Conservation (phyloP, 768 basidiomycete species). For the Gyrodon lividus region DNA sequence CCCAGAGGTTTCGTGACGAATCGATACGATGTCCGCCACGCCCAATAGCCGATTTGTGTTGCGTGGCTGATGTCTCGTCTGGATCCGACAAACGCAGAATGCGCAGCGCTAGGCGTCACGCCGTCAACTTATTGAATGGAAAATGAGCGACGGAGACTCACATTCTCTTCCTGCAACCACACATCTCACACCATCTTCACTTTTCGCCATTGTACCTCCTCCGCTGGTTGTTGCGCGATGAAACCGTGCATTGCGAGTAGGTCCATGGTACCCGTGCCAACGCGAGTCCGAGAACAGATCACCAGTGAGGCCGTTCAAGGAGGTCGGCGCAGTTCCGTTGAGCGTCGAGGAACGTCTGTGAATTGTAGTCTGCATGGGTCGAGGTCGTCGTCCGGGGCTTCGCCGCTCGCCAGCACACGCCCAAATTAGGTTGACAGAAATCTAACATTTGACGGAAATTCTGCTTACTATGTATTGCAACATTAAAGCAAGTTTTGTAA, state of each 20-base stretch:
- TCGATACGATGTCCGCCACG: constrained; percentile 68
- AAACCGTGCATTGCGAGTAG: constrained; percentile 55
- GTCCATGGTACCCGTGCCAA: constrained; percentile 43
- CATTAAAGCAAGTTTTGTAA: no score
- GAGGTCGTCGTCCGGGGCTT: no score
- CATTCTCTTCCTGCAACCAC: constrained; percentile 81
- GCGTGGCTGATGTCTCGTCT: constrained; percentile 36
- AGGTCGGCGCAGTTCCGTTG: constrained; percentile 3
- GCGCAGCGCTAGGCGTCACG: constrained; percentile 47
- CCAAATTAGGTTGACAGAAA: no score
- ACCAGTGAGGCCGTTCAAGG: constrained; percentile 8
- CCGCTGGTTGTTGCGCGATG: constrained; percentile 59
- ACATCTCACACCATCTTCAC: constrained; percentile 63
- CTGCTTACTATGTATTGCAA: no score
- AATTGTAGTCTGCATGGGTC: constrained; percentile 26
- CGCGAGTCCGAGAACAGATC: constrained; percentile 44
- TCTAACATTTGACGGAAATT: no score
- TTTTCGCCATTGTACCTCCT: constrained; percentile 66
- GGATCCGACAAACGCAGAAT: constrained; percentile 58
- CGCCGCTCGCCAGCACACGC: no score
- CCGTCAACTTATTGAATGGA: constrained; percentile 8
- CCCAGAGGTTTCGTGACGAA: constrained; percentile 75
- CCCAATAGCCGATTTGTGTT: constrained; percentile 54
- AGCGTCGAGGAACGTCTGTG: constrained; percentile 30
- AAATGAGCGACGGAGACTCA: constrained; percentile 31